Evolutionary conservation across 2,329 filamentous ascomycete species (phyloP).

Genomic region (Botrytis pseudocinerea): DNA sequence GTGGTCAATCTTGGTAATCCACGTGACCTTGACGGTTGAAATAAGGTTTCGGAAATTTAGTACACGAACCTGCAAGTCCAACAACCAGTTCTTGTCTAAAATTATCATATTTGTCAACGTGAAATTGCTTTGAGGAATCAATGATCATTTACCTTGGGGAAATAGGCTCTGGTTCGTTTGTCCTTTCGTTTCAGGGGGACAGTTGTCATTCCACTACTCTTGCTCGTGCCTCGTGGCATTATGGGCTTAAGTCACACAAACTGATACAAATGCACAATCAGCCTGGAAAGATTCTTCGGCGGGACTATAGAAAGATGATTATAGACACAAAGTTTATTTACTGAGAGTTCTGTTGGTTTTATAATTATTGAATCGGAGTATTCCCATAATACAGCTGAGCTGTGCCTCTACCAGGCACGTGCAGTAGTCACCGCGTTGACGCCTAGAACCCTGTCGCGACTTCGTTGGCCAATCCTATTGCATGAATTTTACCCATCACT

Average conservation of each 20-base stretch:
- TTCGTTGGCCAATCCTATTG: neutral
- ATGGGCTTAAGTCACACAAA: neutral
- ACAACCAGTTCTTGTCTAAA: constrained; percentile 6
- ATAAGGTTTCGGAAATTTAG: neutral
- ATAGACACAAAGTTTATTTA: neutral
- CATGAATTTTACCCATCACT: neutral
- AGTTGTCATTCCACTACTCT: neutral
- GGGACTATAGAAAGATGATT: neutral
- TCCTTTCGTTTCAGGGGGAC: neutral
- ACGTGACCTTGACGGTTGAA: neutral
- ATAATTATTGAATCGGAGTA: neutral
- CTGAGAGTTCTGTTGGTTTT: neutral
- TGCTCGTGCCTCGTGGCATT: neutral
- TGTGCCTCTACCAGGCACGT: neutral
- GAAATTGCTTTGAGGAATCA: neutral
- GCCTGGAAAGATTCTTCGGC: neutral
- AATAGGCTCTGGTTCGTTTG: neutral
- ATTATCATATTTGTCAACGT: neutral
- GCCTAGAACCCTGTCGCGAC: neutral
- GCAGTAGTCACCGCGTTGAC: neutral
- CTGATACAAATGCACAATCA: neutral
- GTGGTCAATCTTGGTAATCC: neutral
- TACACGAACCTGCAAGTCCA: constrained; percentile 11
- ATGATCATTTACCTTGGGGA: neutral
- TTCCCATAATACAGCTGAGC: neutral